Base-by-base conservation (phyloP, 2,329 filamentous ascomycete species). In the Pyricularia pennisetigena region DNA sequence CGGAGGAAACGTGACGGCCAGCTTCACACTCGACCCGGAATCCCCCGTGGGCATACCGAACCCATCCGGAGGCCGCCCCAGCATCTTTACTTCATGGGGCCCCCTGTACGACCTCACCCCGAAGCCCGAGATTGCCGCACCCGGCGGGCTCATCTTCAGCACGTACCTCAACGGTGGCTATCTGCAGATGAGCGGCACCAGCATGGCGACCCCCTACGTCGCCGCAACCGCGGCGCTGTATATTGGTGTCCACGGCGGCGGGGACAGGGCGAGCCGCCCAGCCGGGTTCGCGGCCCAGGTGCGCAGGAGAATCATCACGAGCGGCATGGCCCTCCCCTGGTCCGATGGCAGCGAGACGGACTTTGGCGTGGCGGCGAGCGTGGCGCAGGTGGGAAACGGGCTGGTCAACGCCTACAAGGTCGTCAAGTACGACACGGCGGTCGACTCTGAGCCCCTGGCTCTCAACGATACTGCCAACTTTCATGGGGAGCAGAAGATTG, bases 151-250 rank as follows among this genome's bases (percentile, higher is more conserved):
- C 59, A 83, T 84, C 69, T 77, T 81, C 67, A 81, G 80, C 28
- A 82, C 82, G 2, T 83, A 79, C 69, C 79, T 79, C 23, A 65
- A 69, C 16, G 72, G 78, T 41, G 72, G 71, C 3, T 76, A 74
- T 35, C 23, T n/a, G 16, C 76, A 83, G 1, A 75, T 82, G 26
- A 80, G 77, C 63, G 82, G 82, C 30, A 85, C 82, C 1, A 81
- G 79, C 5, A 84, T 84, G 82, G 79, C 82, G 4, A 78, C 77
- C n/a, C 81, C 81, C 2, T 81, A 81, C 68, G 75, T 82, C 12
- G 81, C 81, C 16, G 82, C 80, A 24, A 74, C 79, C 10, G 78
- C 78, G 4, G 78, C 78, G n/a, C 75, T 80, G 7, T 80, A 78
- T 66, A 73, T 79, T 30, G 72, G 75, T 8, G 73, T 74, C 28